Base-by-base conservation (phyloP, 1,284 basidiomycete species). In the Sanghuangporus sanghuang region DNA sequence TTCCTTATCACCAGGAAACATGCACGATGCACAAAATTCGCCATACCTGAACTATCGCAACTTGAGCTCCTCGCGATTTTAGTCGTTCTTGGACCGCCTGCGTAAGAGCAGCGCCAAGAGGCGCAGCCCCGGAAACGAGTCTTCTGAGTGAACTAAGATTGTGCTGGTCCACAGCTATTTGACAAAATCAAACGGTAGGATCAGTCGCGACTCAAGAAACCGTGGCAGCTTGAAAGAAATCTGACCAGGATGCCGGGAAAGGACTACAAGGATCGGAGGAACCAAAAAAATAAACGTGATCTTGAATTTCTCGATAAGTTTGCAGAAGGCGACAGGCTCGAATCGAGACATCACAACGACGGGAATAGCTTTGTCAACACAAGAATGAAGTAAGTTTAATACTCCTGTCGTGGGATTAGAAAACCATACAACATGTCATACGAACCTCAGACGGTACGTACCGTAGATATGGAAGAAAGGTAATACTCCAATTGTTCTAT, bases 91-190 rank as follows among this genome's bases (percentile, higher is more conserved):
- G 70, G 0, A 83, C 73, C 21, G 78, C 73, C 74, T 80, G 73
- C 11, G 85, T 82, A 12, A 94, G 78, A 8, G 84, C 80, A 0
- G 78, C 77, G 1, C 89, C 86, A 6, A 95, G 79, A 0, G 94
- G 93, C 1, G 95, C 95, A 0, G 93, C 95, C 5, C 92, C 94
- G 1, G 85, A 90, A 68, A 87, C 80, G 56, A 95, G 69, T 6
- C 82, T 74, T 27, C 78, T 74, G 12, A 96, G 72, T 1, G 82
- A 82, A 3, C 79, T 82, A 57, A 95, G 66, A 69, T 95, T 81
- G 73, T 89, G 89, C 72, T 89, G 82, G 54, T 85, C 81, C 1
- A 90, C 80, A n/a, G 83, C 85, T 79, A 75, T 53, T 75, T 75
- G 32, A 32, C 8, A 39, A 18, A 52, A 5, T 40, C 11, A 2